Conservation (phyloP, 2,329 filamentous ascomycete genomes). For the Pyrenophora teres region DNA sequence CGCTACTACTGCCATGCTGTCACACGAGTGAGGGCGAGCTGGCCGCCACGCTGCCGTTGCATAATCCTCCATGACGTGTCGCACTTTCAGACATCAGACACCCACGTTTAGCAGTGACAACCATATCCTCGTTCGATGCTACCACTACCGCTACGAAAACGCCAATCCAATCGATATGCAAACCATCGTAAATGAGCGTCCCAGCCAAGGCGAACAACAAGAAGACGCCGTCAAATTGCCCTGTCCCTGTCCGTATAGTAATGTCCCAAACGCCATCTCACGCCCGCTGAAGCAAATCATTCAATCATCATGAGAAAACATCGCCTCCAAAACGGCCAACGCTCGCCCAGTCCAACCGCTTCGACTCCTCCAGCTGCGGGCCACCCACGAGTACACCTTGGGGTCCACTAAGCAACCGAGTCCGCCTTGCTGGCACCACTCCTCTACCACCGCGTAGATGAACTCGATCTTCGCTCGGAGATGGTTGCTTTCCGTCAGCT, state of each 20-base stretch:
- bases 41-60: conserved; percentile 9
- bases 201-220: conserved; percentile 22
- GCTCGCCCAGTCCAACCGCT: conserved; percentile 54
- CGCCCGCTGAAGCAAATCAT: conserved; percentile 20
- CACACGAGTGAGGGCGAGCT: conserved; percentile 1
- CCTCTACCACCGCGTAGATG: conserved; percentile 67
- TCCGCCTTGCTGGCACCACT: conserved; percentile 73
- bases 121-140: conserved; percentile 22
- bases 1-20: conserved; percentile 1
- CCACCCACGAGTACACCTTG: conserved; percentile 51
- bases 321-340: conserved; percentile 56
- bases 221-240: conserved; percentile 40
- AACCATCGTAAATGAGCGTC: conserved; percentile 34
- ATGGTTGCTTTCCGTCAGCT: conserved; percentile 70
- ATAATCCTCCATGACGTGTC: conserved; percentile 26
- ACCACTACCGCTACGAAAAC: conserved; percentile 22
- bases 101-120: conserved; percentile 10
- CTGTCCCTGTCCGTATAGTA: conserved; percentile 25
- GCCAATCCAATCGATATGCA: conserved; percentile 20
- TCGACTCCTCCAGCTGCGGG: conserved; percentile 50
- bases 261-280: conserved; percentile 42
- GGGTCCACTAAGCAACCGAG: conserved; percentile 58
- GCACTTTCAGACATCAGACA: conserved; percentile 22
- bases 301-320: conserved; percentile 37
- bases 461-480: conserved; percentile 77